These are phyloP conservation scores for Eutrema yunnanense DNA, from an alignment of 345 rosid species.

Conservation along the genomic window DNA sequence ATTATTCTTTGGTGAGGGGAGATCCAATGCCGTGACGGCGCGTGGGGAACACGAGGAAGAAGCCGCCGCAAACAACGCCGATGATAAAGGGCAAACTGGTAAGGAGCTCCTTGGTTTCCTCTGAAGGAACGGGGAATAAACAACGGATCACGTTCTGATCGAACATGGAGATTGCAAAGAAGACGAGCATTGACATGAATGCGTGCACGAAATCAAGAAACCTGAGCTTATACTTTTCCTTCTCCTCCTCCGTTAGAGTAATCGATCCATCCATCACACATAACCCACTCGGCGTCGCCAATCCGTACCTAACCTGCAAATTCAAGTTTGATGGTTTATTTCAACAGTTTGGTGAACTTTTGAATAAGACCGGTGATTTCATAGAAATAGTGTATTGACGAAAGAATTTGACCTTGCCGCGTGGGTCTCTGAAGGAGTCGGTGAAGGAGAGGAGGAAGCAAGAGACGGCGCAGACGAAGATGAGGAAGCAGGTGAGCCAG, in stretches of 20 bases:
- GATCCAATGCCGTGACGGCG: constrained; percentile 69
- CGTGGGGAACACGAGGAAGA: constrained; percentile 56
- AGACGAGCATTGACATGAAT: constrained; percentile 47
- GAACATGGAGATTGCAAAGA: constrained; percentile 49
- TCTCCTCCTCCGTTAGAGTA: constrained; percentile 34
- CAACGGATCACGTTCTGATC: constrained; percentile 63
- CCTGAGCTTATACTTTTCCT: constrained; percentile 35
- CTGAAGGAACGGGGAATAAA: constrained; percentile 44
- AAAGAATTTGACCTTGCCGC: constrained; percentile 44
- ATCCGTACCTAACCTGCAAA: constrained; percentile 43
- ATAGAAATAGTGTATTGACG: neutral
- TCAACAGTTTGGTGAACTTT: neutral
- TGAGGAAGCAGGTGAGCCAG: constrained; percentile 36
- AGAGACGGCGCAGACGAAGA: constrained; percentile 36
- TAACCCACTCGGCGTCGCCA: constrained; percentile 57
- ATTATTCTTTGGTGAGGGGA: constrained; percentile 41
- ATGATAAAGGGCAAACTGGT: constrained; percentile 39
- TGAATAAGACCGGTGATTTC: neutral
- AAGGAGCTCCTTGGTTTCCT: constrained; percentile 40
- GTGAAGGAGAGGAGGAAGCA: constrained; percentile 59
- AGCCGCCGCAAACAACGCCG: constrained; percentile 41
- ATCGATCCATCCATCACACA: constrained; percentile 47
- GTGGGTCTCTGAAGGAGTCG: constrained; percentile 54
- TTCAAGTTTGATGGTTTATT: neutral
- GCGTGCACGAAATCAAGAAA: constrained; percentile 65